A percentile compares a stretch with the other conserved stretches of the same genome.
These are phyloP conservation scores for Biancaea sappan DNA, from an alignment of 306 rosid genomes.

Conservation along the genomic window DNA sequence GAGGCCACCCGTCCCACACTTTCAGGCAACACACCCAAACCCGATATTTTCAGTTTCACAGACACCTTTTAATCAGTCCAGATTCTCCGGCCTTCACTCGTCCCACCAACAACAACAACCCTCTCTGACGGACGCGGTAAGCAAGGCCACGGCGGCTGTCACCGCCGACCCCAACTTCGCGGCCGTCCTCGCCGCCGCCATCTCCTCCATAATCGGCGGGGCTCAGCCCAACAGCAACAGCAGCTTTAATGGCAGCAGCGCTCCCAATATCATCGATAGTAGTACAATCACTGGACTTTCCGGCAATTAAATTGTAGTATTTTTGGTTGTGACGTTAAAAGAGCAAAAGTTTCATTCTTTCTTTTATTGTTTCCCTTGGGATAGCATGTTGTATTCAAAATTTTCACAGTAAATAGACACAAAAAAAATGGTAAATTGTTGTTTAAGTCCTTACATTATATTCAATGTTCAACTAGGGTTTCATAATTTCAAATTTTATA, in stretches of 20 bases:
- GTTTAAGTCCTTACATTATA: too few relatives aligned
- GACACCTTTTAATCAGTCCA: slow-evolving; percentile 73
- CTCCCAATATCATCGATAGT: slow-evolving; percentile 30
- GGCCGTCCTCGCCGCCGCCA: slow-evolving; percentile 91
- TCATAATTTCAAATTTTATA: too few relatives aligned
- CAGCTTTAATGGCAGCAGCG: slow-evolving; percentile 8
- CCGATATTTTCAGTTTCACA: too few relatives aligned
- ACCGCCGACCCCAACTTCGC: slow-evolving; percentile 87
- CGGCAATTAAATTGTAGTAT: slow-evolving; percentile 46
- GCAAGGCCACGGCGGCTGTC: slow-evolving; percentile 80
- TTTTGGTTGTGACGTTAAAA: too few relatives aligned
- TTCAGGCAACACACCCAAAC: slow-evolving; percentile 54
- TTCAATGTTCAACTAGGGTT: too few relatives aligned
- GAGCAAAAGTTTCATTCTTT: slow-evolving; percentile 54
- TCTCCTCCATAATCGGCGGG: slow-evolving; percentile 88
- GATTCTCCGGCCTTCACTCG: slow-evolving; percentile 84
- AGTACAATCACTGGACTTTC: slow-evolving; percentile 54
- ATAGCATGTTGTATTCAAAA: slow-evolving; percentile 40
- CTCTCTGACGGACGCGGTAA: slow-evolving; percentile 58
- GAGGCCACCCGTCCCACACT: slow-evolving; percentile 48
- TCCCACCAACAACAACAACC: slow-evolving; percentile 62
- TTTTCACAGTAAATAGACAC: slow-evolving; percentile 43
- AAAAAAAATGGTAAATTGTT: not conserved
- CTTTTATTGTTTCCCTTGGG: slow-evolving; percentile 40
- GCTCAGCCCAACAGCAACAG: slow-evolving; percentile 40